Evolutionary conservation across 192 early-diverging fungal species (phyloP), one percentile per base, ranked within the genome.

Genomic region (Umbelopsis isabellina): DNA sequence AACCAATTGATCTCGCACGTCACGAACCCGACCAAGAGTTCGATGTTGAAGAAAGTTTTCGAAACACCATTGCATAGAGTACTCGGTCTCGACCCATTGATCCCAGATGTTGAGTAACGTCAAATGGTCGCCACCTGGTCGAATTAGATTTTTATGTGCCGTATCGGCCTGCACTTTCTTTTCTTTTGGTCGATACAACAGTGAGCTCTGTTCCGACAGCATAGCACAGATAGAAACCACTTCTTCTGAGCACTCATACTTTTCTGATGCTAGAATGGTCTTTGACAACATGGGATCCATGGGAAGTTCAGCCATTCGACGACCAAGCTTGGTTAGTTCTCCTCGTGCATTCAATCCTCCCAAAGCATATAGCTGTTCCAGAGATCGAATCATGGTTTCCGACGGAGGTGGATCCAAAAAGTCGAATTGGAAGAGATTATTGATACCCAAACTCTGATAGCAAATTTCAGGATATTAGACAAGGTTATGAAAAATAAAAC

Each of bases 331-430:
- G 15, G 98, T 99, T 69, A 99, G 73, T 75, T 97, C 91, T 15
- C 97, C 98, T 6, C 86, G 86, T 50, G 94, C 92, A 78, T 98
- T 97, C 46, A 99, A 80, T 21, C 95, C 93, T 22, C 95, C 95
- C 23, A 99, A 84, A 13, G 93, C 94, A 78, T 91, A 98, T 47
- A 99, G 75, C 49, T 94, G 87, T 82, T 95, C 95, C 72, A 99
- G 84, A 20, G 97, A 94, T 8, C 91, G 91, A 69, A 97, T 93
- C 72, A 99, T 73, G 9, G 94, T 94, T 41, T 96, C 92, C 5
- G 95, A 88, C 8, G 94, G 92, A 22, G 98, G 98, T 37, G 97
- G 95, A 79, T 99, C 98, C 92, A 99, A 92, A 79, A 98, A 99
- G 65, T 95, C 97, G 86, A 99, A 99, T 64, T 95, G 92, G 23